A percentile compares a stretch with the other conserved stretches of the same genome.
phyloP scores from a whole-genome alignment of 2,329 filamentous ascomycete genomes.

The Aspergillus sp. region DNA sequence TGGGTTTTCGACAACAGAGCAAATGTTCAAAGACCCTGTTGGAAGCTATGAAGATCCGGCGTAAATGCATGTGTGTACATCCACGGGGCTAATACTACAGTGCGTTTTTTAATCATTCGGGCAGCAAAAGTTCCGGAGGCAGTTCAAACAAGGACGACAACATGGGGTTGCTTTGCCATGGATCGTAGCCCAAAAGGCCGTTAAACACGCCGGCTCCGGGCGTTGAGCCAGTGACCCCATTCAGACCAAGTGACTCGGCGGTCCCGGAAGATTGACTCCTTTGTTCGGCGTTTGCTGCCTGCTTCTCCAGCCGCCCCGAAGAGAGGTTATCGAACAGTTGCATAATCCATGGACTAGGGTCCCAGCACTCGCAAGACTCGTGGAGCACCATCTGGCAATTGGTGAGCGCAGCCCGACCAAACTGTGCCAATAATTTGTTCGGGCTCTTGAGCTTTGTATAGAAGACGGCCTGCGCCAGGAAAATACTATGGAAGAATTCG shows the following conservation, averaged over 20 bases:
- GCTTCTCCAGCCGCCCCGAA: neutral
- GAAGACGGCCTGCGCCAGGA: constrained; percentile 1
- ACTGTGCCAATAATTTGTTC: neutral
- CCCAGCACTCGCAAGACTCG: neutral
- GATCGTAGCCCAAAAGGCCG: neutral
- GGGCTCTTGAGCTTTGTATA: neutral
- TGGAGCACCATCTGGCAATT: constrained; percentile 2
- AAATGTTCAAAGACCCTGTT: too few relatives aligned
- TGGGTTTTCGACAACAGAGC: too few relatives aligned
- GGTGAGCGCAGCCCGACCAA: neutral
- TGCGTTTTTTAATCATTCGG: too few relatives aligned
- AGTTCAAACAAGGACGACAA: neutral
- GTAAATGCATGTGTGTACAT: too few relatives aligned
- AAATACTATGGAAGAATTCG: constrained; percentile 2
- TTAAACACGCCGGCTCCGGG: neutral
- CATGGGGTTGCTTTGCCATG: neutral
- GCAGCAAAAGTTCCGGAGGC: neutral
- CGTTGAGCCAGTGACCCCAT: neutral
- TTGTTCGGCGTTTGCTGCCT: neutral
- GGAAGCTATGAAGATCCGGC: too few relatives aligned
- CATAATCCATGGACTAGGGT: neutral
- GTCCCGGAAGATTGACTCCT: neutral
- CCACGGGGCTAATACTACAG: too few relatives aligned
- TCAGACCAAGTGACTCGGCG: neutral
- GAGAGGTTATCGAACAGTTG: constrained; percentile 1